Percentiles rank a stretch among this genome's conserved stretches.
Conservation (phyloP, 1,139 yeast species). For the Yamadazyma taylorii region DNA sequence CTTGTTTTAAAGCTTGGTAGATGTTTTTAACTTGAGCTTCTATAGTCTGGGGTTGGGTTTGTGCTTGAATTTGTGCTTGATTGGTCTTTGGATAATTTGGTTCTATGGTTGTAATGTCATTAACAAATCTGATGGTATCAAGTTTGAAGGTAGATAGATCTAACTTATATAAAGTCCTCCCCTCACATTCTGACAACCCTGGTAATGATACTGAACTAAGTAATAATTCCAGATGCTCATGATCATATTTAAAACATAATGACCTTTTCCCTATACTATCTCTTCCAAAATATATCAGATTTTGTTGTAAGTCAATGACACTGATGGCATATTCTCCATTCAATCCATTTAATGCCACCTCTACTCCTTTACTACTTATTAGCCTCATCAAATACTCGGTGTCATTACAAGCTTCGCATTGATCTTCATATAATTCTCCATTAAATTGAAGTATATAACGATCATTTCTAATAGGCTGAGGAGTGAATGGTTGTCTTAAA, state of each 20-base stretch:
- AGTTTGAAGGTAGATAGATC: slow-evolving; percentile 22
- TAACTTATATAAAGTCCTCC: slow-evolving; percentile 42
- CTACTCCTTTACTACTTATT: slow-evolving; percentile 27
- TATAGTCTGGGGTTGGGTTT: too few species aligned
- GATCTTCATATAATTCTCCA: slow-evolving; percentile 78
- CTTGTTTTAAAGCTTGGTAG: slow-evolving; percentile 9
- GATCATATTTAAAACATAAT: slow-evolving; percentile 42
- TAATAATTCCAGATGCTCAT: slow-evolving; percentile 41
- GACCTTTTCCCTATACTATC: slow-evolving; percentile 84
- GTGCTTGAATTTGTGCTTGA: too few species aligned
- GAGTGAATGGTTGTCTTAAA: slow-evolving; percentile 70
- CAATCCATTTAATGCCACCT: slow-evolving; percentile 36
- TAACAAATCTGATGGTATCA: slow-evolving; percentile 5
- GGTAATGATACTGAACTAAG: slow-evolving; percentile 48
- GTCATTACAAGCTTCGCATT: slow-evolving; percentile 41
- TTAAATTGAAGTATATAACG: slow-evolving; percentile 63
- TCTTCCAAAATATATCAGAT: slow-evolving; percentile 70
- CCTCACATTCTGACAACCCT: slow-evolving; percentile 51
- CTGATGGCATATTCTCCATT: slow-evolving; percentile 84
- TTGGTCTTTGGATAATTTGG: too few species aligned
- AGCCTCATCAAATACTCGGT: slow-evolving; percentile 24
- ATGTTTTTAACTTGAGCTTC: slow-evolving; percentile 5
- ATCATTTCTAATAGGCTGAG: slow-evolving; percentile 56
- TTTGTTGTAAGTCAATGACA: slow-evolving; percentile 38
- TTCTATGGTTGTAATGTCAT: too few species aligned